Conservation (phyloP, 2,329 filamentous ascomycete genomes). For the Fusarium subglutinans region DNA sequence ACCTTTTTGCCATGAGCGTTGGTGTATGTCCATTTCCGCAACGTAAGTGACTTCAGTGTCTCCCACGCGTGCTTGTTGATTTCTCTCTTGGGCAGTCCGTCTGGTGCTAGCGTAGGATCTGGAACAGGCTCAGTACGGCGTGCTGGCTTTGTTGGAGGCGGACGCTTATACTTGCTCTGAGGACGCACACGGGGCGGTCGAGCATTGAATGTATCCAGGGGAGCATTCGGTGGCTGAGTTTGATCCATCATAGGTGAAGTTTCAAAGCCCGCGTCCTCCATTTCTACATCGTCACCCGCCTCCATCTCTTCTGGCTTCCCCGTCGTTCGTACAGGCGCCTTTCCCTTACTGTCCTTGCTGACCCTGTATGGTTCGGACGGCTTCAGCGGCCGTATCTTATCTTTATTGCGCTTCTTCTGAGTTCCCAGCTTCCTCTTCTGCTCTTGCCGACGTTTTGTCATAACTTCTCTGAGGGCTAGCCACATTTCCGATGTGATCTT, state of each 20-base stretch:
- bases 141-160: not conserved
- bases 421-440: not conserved
- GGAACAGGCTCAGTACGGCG: not conserved
- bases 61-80: not conserved
- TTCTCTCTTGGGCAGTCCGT: not conserved
- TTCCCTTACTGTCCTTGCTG: not conserved
- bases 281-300: not conserved
- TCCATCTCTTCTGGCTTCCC: not conserved
- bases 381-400: not conserved
- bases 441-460: not conserved
- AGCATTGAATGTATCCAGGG: not conserved
- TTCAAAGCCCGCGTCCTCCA: not conserved
- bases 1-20: not conserved
- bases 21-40: not conserved
- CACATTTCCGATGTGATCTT: not conserved
- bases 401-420: not conserved
- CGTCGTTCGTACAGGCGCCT: not conserved
- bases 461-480: not conserved
- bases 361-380: not conserved
- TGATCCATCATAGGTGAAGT: not conserved
- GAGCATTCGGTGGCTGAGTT: not conserved
- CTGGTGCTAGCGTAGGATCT: not conserved
- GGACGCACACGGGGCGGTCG: not conserved
- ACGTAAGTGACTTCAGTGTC: not conserved
- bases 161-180: not conserved